Conservation (phyloP, 257 asterid genomes). For the Salvia splendens region DNA sequence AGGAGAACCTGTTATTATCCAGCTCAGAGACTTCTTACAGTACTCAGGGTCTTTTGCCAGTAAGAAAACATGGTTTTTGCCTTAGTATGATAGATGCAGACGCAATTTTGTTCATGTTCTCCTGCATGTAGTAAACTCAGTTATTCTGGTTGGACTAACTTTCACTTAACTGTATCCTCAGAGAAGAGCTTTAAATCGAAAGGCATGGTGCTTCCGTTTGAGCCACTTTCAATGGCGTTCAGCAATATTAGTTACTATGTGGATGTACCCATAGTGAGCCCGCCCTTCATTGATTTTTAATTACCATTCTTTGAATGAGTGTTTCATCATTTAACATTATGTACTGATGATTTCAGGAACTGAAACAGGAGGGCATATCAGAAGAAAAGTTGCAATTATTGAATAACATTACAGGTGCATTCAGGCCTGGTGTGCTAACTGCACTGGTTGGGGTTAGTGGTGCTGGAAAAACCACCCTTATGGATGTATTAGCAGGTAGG, state of each 20-base stretch:
- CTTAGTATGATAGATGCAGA: slow-evolving; percentile 2
- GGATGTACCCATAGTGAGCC: slow-evolving; percentile 81
- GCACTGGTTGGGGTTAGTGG: slow-evolving; percentile 97
- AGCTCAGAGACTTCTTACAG: slow-evolving; percentile 78
- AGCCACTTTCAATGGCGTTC: slow-evolving; percentile 84
- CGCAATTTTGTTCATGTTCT: slow-evolving; percentile 8
- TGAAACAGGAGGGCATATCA: slow-evolving; percentile 83
- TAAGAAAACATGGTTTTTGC: slow-evolving; percentile 39
- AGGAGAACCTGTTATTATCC: slow-evolving; percentile 69
- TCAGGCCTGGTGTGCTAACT: slow-evolving; percentile 91
- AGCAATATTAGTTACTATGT: slow-evolving; percentile 83
- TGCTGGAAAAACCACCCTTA: slow-evolving; percentile 95
- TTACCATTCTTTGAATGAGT: slow-evolving; percentile 17
- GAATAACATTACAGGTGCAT: slow-evolving; percentile 82
- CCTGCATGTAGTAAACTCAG: slow-evolving; percentile 15
- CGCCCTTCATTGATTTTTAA: slow-evolving; percentile 27
- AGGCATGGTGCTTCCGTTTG: slow-evolving; percentile 97
- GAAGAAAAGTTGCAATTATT: slow-evolving; percentile 77
- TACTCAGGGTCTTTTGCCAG: slow-evolving; percentile 86
- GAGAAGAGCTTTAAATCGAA: slow-evolving; percentile 75
- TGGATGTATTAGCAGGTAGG: slow-evolving; percentile 97
- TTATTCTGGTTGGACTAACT: slow-evolving; percentile 8
- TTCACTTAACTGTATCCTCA: slow-evolving; percentile 35
- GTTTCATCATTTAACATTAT: slow-evolving; percentile 26
- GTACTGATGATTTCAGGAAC: slow-evolving; percentile 55